Conservation (phyloP, 345 rosid genomes). For the Salix caprea region DNA sequence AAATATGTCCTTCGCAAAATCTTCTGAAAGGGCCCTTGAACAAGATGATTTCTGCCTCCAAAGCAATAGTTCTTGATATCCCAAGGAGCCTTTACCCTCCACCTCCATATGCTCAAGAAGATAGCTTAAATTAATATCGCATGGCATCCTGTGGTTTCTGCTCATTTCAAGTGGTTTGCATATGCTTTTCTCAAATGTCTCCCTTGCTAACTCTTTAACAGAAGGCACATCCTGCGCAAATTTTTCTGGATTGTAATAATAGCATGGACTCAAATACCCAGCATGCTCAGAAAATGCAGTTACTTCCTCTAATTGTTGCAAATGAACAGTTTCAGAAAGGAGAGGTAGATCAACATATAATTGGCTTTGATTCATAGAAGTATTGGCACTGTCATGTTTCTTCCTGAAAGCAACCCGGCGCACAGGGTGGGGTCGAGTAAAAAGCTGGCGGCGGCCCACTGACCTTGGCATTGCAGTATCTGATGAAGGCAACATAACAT, state of each 20-base stretch:
- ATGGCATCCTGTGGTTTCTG: slow-evolving; percentile 27
- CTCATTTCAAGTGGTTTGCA: slow-evolving; percentile 33
- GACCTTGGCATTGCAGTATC: slow-evolving; percentile 64
- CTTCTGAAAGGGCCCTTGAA: slow-evolving; percentile 33
- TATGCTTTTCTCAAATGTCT: slow-evolving; percentile 25
- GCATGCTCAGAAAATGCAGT: slow-evolving; percentile 72
- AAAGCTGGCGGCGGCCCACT: slow-evolving; percentile 84
- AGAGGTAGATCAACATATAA: slow-evolving; percentile 38
- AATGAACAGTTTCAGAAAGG: slow-evolving; percentile 45
- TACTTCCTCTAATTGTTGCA: slow-evolving; percentile 70
- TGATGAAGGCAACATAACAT: slow-evolving; percentile 85
- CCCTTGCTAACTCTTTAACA: slow-evolving; percentile 26
- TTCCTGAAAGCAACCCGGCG: slow-evolving; percentile 40
- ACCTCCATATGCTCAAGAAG: slow-evolving; percentile 68
- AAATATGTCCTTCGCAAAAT: slow-evolving; percentile 64
- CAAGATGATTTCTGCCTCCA: slow-evolving; percentile 59
- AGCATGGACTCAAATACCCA: slow-evolving; percentile 57
- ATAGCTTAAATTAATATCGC: slow-evolving; percentile 44
- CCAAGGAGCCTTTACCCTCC: slow-evolving; percentile 46
- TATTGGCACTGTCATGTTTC: slow-evolving; percentile 21
- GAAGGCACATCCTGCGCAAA: slow-evolving; percentile 24
- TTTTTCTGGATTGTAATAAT: slow-evolving; percentile 27
- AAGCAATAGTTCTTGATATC: slow-evolving; percentile 60
- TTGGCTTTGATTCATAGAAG: slow-evolving; percentile 30
- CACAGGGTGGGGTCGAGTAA: slow-evolving; percentile 66